phyloP scores from a whole-genome alignment of 2,329 filamentous ascomycete species.

The Sordariomycetes sp. region DNA sequence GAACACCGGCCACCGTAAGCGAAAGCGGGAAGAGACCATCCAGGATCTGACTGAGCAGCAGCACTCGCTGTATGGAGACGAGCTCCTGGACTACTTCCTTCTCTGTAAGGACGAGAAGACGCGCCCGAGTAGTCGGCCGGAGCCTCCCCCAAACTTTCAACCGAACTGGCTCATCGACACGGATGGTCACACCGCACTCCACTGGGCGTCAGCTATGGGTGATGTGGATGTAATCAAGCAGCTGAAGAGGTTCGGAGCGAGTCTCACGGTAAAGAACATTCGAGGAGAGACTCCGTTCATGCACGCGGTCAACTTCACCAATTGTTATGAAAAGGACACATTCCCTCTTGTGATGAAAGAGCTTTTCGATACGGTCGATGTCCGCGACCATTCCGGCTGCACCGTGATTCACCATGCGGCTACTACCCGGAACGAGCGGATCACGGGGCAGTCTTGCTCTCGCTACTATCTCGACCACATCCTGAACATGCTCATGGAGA shows the following conservation, averaged over 20 bases:
- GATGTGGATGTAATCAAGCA: slow-evolving; percentile 86
- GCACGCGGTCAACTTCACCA: slow-evolving; percentile 89
- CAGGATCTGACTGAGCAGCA: slow-evolving; percentile 62
- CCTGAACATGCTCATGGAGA: slow-evolving; percentile 73
- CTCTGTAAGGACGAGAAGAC: slow-evolving; percentile 63
- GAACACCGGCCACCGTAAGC: slow-evolving; percentile 52
- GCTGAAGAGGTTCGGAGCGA: slow-evolving; percentile 68
- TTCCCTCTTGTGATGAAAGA: slow-evolving; percentile 78
- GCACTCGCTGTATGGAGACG: slow-evolving; percentile 83
- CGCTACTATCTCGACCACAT: slow-evolving; percentile 90
- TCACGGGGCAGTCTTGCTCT: slow-evolving; percentile 75
- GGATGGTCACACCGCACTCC: slow-evolving; percentile 81
- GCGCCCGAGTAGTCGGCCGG: slow-evolving; percentile 51
- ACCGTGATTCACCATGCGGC: slow-evolving; percentile 94
- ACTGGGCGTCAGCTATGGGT: slow-evolving; percentile 97
- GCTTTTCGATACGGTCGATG: slow-evolving; percentile 68
- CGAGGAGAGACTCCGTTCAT: slow-evolving; percentile 85
- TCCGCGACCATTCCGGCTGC: slow-evolving; percentile 65
- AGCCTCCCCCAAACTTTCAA: slow-evolving; percentile 75
- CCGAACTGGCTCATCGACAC: slow-evolving; percentile 89
- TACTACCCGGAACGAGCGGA: slow-evolving; percentile 68
- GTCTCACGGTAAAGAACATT: slow-evolving; percentile 55
- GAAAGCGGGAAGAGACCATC: slow-evolving; percentile 57
- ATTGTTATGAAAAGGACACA: slow-evolving; percentile 87
- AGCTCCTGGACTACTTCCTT: slow-evolving; percentile 92